A percentile compares a stretch with the other conserved stretches of the same genome.
These are phyloP conservation scores for Larix sibirica DNA, from an alignment of 83 land plant genomes.

Conservation along the genomic window DNA sequence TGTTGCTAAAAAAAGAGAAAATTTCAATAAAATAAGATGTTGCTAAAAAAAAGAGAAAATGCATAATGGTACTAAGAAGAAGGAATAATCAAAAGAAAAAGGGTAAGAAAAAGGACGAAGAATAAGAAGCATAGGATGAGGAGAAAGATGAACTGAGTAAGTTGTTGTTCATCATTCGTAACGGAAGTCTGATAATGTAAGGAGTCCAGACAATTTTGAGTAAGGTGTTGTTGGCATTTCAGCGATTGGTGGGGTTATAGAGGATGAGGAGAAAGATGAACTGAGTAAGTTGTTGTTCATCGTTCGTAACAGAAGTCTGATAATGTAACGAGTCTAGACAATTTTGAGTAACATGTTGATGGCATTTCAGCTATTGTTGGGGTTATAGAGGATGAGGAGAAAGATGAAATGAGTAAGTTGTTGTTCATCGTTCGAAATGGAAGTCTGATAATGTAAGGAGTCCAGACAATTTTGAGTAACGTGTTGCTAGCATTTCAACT, in stretches of 20 bases:
- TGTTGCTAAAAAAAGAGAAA: too few species aligned
- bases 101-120: too few species aligned
- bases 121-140: too few species aligned
- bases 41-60: too few species aligned
- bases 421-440: not conserved
- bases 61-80: too few species aligned
- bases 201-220: not conserved
- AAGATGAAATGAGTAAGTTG: too few species aligned
- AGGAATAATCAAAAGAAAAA: too few species aligned
- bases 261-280: too few species aligned
- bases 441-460: not conserved
- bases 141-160: not conserved
- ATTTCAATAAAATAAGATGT: too few species aligned
- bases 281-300: not conserved
- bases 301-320: not conserved
- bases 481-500: not conserved
- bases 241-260: not conserved
- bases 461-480: not conserved
- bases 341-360: not conserved
- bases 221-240: not conserved
- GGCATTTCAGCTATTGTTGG: not conserved
- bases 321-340: not conserved
- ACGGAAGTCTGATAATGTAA: not conserved
- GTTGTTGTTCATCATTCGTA: not conserved
- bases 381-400: too few species aligned